phyloP scores from a whole-genome alignment of 352 stramenopile species.

The Thraustochytrium striatum region DNA sequence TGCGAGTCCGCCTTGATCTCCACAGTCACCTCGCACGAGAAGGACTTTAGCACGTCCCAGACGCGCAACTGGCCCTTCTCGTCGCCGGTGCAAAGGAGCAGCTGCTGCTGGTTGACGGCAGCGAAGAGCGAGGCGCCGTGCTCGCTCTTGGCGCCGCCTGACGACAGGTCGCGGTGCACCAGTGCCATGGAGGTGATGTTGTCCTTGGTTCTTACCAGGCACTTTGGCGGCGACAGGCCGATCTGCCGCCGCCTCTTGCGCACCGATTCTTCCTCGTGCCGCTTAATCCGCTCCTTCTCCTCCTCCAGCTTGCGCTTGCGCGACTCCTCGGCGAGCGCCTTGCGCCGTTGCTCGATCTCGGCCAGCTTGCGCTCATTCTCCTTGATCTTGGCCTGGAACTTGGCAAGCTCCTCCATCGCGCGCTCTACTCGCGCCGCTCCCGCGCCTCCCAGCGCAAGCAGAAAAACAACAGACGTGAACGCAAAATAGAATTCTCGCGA shows the following conservation, averaged over 20 bases:
- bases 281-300: constrained; percentile 49
- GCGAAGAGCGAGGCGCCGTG: not conserved
- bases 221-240: not conserved
- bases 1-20: constrained; percentile 25
- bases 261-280: constrained; percentile 35
- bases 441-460: not conserved
- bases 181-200: not conserved
- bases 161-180: not conserved
- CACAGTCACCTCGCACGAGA: not conserved
- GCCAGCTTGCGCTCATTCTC: constrained; percentile 39
- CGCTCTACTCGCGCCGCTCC: not conserved
- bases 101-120: not conserved
- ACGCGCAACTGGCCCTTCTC: not conserved
- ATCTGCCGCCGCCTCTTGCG: constrained; percentile 18
- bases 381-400: constrained; percentile 13
- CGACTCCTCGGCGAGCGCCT: not conserved
- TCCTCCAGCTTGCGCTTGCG: constrained; percentile 42
- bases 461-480: not conserved
- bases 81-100: constrained; percentile 25
- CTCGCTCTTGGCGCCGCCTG: not conserved
- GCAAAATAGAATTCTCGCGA: no score
- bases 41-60: constrained; percentile 32
- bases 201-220: not conserved
- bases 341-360: constrained; percentile 25
- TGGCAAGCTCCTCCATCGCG: constrained; percentile 17